Evolutionary conservation across 495 filamentous ascomycete species (phyloP), one percentile per base, ranked within the genome.

Genomic region (Usnea hakonensis): DNA sequence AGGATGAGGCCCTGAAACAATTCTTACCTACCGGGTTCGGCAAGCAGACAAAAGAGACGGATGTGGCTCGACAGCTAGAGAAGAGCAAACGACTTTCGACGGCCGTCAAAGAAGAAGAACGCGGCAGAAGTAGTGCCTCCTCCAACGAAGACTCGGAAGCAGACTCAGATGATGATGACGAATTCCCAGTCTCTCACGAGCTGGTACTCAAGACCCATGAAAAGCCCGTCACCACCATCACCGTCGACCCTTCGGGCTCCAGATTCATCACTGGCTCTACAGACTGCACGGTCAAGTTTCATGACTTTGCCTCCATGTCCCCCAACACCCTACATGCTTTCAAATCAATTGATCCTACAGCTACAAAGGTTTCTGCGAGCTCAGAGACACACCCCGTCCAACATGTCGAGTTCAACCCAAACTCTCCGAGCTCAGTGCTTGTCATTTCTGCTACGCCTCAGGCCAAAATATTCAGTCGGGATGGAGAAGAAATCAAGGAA

Each of bases 301-400:
- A 95, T 73, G 94, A 98, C 72, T 95, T 98, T 74, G 84, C 91
- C 2, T 88, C 93, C 35, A 93, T 97, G 90, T 97, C 93, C 0
- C 88, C 91, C 0, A 93, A 92, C 5, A 96, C 95, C 0, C 81
- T 97, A 33, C 85, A 91, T 64, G 89, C 95, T 3, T 98, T 98
- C 81, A 90, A 89, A 69, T 90, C 87, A 14, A 81, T 98, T 35
- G 94, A 98, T 75, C 93, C 94, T 3, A 89, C 85, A 59, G 83
- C 82, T 30, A 82, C 83, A 48, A 95, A 94, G 68, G 71, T 81
- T 41, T 88, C 90, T 0, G 81, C 85, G 3, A 83, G 79, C 65
- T 79, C 87, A 50, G 94, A 97, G 67, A 88, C 90, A 14, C 94
- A 97, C 68, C 83, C 92, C 23, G 83, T 98, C 26, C 84, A 97